phyloP scores from a whole-genome alignment of 139 green algal species.

The Volvox africanus region DNA sequence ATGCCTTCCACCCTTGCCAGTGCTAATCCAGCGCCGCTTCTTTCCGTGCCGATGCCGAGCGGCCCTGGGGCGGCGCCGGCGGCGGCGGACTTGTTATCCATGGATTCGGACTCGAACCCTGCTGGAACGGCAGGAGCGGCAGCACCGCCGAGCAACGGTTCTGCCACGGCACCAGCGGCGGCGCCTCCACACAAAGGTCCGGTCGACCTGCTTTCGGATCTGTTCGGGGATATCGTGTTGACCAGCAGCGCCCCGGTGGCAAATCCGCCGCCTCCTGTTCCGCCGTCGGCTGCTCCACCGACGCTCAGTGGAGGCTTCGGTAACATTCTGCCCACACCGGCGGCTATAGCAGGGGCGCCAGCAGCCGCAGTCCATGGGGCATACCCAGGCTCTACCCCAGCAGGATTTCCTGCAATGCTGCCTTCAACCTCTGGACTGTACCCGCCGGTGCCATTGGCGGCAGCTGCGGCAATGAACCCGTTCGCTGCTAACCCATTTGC shows the following conservation, averaged over 20 bases:
- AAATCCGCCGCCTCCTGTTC: background rate
- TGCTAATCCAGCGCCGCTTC: conserved; percentile 28
- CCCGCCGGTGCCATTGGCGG: conserved; percentile 43
- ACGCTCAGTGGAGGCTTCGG: background rate
- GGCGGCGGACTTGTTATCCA: conserved; percentile 15
- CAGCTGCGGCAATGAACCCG: conserved; percentile 30
- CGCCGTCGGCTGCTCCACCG: background rate
- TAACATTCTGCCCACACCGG: no score
- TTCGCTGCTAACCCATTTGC: conserved; percentile 26
- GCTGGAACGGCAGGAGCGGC: background rate
- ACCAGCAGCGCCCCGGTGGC: background rate
- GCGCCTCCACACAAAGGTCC: conserved; percentile 43
- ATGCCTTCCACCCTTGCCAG: conserved; percentile 9
- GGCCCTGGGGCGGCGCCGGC: background rate
- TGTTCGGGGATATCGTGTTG: conserved; percentile 58
- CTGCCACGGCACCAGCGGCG: background rate
- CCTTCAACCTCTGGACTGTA: background rate
- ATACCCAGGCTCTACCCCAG: background rate
- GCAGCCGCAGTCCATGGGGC: background rate
- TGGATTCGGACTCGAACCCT: background rate
- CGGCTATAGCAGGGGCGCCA: background rate
- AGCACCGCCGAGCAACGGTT: background rate
- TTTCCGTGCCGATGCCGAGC: conserved; percentile 37
- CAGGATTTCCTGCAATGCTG: conserved; percentile 15
- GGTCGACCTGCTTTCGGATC: conserved; percentile 71